Evolutionary conservation across 176 grass and related monocot genomes (phyloP).

Genomic region (Zizania latifolia): DNA sequence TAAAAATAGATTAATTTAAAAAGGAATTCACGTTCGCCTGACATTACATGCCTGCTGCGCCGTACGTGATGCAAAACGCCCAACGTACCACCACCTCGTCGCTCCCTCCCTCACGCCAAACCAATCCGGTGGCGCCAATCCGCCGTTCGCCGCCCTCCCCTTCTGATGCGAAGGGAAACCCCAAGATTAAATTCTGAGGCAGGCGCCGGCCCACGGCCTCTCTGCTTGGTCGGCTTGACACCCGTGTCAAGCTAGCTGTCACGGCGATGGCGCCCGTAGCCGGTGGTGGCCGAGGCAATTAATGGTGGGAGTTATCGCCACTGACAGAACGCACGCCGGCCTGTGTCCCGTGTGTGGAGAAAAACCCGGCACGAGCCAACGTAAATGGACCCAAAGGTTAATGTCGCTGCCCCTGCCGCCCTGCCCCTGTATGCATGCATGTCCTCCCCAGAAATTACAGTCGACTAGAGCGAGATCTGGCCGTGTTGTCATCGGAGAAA

Average conservation of each 20-base stretch:
- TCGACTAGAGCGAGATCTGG: neutral
- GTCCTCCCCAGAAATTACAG: neutral
- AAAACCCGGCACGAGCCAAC: neutral
- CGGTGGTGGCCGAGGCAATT: conserved; percentile 1
- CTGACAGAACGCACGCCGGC: conserved; percentile 16
- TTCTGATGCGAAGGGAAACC: neutral
- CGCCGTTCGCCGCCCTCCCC: neutral
- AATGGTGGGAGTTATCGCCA: conserved; percentile 13
- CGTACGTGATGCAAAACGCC: too few species aligned
- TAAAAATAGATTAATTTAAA: too few species aligned
- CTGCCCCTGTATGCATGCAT: too few species aligned
- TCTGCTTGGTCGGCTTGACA: neutral
- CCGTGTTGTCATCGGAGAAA: too few species aligned
- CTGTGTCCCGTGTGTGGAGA: neutral
- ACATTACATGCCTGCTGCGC: too few species aligned
- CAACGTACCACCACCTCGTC: too few species aligned
- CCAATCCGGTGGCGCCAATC: neutral
- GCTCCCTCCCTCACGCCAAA: neutral
- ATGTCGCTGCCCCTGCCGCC: neutral
- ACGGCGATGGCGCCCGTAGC: neutral
- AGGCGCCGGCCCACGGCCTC: neutral
- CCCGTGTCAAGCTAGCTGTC: conserved; percentile 5
- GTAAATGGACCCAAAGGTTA: neutral
- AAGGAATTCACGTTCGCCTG: too few species aligned
- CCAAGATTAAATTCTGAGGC: neutral